Percentiles rank a stretch among this genome's conserved stretches.
phyloP scores from a whole-genome alignment of 495 filamentous ascomycete species.

The Neurospora tetrasperma region DNA sequence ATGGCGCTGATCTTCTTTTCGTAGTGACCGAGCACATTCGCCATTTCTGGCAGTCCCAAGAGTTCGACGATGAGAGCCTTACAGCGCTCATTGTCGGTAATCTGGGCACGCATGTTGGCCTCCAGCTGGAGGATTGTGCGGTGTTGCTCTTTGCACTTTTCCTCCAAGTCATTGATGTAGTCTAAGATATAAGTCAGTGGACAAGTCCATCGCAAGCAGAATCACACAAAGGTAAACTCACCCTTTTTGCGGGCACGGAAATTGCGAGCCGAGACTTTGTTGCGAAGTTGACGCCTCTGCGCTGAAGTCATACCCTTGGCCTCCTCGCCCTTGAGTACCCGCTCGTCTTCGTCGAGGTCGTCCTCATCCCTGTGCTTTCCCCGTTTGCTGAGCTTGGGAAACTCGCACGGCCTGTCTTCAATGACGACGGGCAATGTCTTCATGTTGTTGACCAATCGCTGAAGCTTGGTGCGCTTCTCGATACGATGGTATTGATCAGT shows the following conservation, averaged over 20 bases:
- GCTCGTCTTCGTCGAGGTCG: constrained; percentile 97
- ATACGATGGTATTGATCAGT: neutral
- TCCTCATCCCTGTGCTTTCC: constrained; percentile 53
- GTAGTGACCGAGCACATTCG: neutral
- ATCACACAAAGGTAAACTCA: constrained; percentile 32
- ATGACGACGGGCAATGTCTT: neutral
- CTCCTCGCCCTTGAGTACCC: constrained; percentile 84
- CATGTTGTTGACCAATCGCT: neutral
- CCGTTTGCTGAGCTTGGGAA: neutral
- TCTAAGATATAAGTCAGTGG: neutral
- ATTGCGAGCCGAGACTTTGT: constrained; percentile 95
- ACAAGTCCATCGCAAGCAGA: neutral
- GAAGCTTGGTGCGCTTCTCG: neutral
- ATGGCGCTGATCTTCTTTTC: neutral
- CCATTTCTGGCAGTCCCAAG: neutral
- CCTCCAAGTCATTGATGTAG: neutral
- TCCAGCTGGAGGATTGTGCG: neutral
- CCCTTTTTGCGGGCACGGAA: constrained; percentile 95
- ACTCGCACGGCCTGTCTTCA: neutral
- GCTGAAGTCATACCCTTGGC: constrained; percentile 96
- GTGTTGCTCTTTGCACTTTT: neutral
- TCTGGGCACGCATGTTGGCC: neutral
- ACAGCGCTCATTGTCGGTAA: neutral
- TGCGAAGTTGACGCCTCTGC: constrained; percentile 84
- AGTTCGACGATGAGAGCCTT: neutral